phyloP scores from a whole-genome alignment of 768 basidiomycete genomes.

The Amanita phalloides region DNA sequence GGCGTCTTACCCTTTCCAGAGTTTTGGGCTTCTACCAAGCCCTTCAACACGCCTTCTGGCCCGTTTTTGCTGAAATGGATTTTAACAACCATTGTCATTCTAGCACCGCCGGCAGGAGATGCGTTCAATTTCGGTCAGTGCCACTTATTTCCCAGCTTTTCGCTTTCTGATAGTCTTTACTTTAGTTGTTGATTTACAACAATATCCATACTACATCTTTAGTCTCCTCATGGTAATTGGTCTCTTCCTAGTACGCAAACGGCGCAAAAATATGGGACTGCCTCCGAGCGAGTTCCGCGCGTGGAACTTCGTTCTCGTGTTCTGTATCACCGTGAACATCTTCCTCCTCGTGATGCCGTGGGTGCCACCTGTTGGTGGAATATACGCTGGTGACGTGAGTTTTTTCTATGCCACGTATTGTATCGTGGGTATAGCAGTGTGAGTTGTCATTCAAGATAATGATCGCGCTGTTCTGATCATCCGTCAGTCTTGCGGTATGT shows the following conservation, averaged over 20 bases:
- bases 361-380: constrained; percentile 27
- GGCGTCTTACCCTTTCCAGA: constrained; percentile 41
- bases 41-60: constrained; percentile 39
- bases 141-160: not conserved
- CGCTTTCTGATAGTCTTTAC: constrained; percentile 7
- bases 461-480: not conserved
- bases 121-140: constrained; percentile 32
- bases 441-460: constrained; percentile 8
- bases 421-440: constrained; percentile 26
- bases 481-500: constrained; percentile 18
- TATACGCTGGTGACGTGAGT: constrained; percentile 27
- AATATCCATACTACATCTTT: constrained; percentile 26
- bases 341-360: constrained; percentile 30
- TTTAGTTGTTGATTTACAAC: constrained; percentile 27
- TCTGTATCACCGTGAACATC: constrained; percentile 25
- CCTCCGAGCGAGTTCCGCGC: constrained; percentile 23
- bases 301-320: constrained; percentile 25
- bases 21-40: constrained; percentile 39
- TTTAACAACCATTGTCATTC: constrained; percentile 36
- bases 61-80: constrained; percentile 36
- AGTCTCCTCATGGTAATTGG: constrained; percentile 24
- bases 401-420: constrained; percentile 34
- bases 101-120: constrained; percentile 31
- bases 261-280: constrained; percentile 19
- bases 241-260: constrained; percentile 24